Percentiles rank a stretch among this genome's conserved stretches.
These are phyloP conservation scores for Helotiales sp. DNA, from an alignment of 2,329 filamentous ascomycete species.

Conservation along the genomic window DNA sequence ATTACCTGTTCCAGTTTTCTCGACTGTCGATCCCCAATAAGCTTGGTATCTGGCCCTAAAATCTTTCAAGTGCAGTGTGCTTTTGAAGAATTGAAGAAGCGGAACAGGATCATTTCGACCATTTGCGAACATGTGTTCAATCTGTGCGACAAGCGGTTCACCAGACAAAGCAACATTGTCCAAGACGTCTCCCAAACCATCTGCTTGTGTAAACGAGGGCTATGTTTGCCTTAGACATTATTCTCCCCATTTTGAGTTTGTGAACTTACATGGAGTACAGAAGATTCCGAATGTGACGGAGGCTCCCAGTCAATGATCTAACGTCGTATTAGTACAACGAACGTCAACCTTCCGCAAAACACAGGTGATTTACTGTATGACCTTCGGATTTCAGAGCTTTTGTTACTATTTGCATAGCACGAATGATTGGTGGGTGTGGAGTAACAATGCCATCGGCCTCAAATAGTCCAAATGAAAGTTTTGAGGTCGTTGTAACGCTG, in stretches of 20 bases:
- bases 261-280: background rate
- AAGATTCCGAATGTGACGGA: background rate
- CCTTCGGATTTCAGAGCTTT: background rate
- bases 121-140: background rate
- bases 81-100: background rate
- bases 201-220: background rate
- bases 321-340: background rate
- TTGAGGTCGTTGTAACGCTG: slow-evolving; percentile 27
- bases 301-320: slow-evolving; percentile 1
- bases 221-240: background rate
- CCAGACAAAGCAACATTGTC: background rate
- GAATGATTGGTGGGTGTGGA: slow-evolving; percentile 55
- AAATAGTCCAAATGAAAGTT: slow-evolving; percentile 54
- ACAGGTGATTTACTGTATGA: background rate
- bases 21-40: slow-evolving; percentile 1
- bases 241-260: background rate
- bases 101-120: background rate
- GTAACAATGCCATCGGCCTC: slow-evolving; percentile 48
- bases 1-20: background rate
- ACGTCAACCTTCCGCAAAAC: no score
- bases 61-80: background rate
- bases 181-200: background rate
- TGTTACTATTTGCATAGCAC: slow-evolving; percentile 48
- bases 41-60: background rate
- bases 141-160: background rate